phyloP scores from a whole-genome alignment of 768 basidiomycete genomes.

The Ramaria rubella region DNA sequence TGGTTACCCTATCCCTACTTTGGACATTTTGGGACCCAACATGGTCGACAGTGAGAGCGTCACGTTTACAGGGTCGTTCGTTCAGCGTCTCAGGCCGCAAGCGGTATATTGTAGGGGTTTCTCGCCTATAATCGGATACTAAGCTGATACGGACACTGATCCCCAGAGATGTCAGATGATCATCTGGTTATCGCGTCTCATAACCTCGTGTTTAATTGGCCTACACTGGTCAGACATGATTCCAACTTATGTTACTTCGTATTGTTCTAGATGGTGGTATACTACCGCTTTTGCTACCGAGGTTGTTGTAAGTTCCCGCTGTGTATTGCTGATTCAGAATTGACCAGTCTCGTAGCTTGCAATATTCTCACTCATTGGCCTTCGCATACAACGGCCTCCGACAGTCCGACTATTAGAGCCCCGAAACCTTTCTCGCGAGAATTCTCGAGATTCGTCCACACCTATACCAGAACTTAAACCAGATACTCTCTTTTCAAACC shows the following conservation, averaged over 20 bases:
- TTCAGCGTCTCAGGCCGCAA: slow-evolving; percentile 60
- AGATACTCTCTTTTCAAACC: slow-evolving; percentile 61
- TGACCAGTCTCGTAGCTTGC: slow-evolving; percentile 36
- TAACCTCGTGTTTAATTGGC: slow-evolving; percentile 41
- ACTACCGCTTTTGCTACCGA: slow-evolving; percentile 42
- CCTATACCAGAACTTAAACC: slow-evolving; percentile 32
- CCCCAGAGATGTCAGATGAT: slow-evolving; percentile 36
- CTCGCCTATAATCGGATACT: slow-evolving; percentile 1
- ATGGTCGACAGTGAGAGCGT: slow-evolving; percentile 52
- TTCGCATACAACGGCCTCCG: slow-evolving; percentile 64
- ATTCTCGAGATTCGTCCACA: neutral
- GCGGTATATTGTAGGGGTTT: slow-evolving; percentile 59
- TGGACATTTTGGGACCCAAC: slow-evolving; percentile 89
- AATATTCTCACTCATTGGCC: slow-evolving; percentile 42
- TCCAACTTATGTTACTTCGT: slow-evolving; percentile 30
- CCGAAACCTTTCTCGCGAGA: slow-evolving; percentile 27
- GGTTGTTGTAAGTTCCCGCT: slow-evolving; percentile 41
- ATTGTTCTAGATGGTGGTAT: slow-evolving; percentile 41
- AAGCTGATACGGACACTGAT: neutral
- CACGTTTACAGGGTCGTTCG: slow-evolving; percentile 64
- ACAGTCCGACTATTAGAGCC: slow-evolving; percentile 62
- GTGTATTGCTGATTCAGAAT: neutral
- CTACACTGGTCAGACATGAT: slow-evolving; percentile 13
- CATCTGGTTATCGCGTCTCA: slow-evolving; percentile 51
- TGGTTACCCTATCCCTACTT: slow-evolving; percentile 53